Base-by-base conservation (phyloP, 2,329 filamentous ascomycete genomes). In the Coniochaeta pulveracea region DNA sequence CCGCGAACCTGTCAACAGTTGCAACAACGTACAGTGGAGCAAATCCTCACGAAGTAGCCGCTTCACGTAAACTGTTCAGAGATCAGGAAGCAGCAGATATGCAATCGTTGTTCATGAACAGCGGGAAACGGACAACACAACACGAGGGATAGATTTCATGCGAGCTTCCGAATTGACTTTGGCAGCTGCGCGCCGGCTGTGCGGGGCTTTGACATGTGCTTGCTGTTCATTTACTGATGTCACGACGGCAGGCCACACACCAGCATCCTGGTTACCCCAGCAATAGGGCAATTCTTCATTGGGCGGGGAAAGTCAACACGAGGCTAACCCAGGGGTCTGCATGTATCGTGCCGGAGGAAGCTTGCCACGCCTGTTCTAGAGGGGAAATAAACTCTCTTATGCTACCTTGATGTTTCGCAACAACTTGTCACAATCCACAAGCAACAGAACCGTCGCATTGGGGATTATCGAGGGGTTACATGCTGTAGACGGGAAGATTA, bases 221-320 rank as follows among this genome's bases (percentile, higher is more conserved):
- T 26, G 24, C 24, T 26, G n/a, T 26, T 10, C 11, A 10, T 7
- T 6, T 26, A n/a, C 24, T 26, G 24, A 26, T 26, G 24, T 26
- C 24, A 26, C 24, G 6, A 14, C 24, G 15, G 14, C n/a, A 30
- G 9, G 5, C 18, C 27, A 14, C 21, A n/a, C n/a, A n/a, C n/a
- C n/a, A n/a, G n/a, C n/a, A n/a, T n/a, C n/a, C n/a, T n/a, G 18
- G 28, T 31, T 31, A 17, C 28, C 11, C 4, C 28, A 31, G 28
- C 28, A 31, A 31, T 31, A 12, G 28, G n/a, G 18, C 26, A 19
- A 3, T 10, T n/a, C 19, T n/a, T 8, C 11, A 19, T 31, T 31
- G 11, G 28, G 28, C 28, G 28, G 11, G 24, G 24, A 29, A 19
- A 7, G 12, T 29, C 11, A 19, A n/a, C 19, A 5, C 10, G 19